Evolutionary conservation across 306 rosid genomes (phyloP).

Genomic region (Cucumis melo): DNA sequence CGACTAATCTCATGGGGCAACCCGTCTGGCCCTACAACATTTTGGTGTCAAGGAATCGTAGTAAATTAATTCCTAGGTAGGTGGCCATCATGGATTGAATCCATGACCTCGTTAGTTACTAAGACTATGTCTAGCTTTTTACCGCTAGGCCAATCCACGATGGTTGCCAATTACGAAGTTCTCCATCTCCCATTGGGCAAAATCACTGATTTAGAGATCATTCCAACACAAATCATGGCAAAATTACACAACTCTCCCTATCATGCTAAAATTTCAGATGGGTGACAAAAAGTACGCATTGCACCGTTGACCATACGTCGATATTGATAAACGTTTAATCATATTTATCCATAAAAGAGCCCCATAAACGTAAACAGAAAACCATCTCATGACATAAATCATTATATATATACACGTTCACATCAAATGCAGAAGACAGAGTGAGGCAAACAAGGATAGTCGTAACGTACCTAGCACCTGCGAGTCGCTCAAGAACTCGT

Average conservation of each 20-base stretch:
- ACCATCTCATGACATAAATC: background rate
- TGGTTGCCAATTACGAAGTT: background rate
- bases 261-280: background rate
- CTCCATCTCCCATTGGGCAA: background rate
- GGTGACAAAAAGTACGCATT: background rate
- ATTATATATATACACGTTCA: background rate
- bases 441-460: background rate
- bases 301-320: background rate
- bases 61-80: too few relatives aligned
- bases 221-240: background rate
- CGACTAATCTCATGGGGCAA: too few relatives aligned
- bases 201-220: background rate
- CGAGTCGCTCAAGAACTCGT: slow-evolving; percentile 55
- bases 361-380: background rate
- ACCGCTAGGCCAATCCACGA: too few relatives aligned
- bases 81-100: too few relatives aligned
- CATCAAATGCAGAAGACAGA: background rate
- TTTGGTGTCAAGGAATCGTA: too few relatives aligned
- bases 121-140: too few relatives aligned
- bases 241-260: background rate
- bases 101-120: too few relatives aligned
- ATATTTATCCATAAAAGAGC: background rate
- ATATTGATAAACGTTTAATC: background rate
- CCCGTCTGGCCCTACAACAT: too few relatives aligned
- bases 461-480: slow-evolving; percentile 35